Evolutionary conservation across 177 flowering plant genomes (phyloP).

Genomic region (Telopea speciosissima): DNA sequence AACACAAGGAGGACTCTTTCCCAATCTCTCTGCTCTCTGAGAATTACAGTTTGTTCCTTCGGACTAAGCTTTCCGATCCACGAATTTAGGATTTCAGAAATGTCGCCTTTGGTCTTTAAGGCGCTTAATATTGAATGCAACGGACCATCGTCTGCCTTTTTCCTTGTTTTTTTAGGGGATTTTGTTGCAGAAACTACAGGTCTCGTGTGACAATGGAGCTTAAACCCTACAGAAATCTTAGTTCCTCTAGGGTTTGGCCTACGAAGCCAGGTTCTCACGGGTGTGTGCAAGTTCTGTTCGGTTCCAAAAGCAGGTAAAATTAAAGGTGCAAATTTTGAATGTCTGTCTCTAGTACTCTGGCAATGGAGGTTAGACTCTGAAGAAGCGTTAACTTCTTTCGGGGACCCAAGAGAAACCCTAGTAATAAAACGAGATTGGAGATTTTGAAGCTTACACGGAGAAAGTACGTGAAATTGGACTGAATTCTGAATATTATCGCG

Average conservation of each 20-base stretch:
- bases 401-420: conserved; percentile 9
- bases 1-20: conserved; percentile 51
- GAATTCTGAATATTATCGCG: conserved; percentile 17
- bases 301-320: not conserved
- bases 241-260: conserved; percentile 6
- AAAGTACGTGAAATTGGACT: not conserved
- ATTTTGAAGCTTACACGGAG: conserved; percentile 28
- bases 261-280: not conserved
- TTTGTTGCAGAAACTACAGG: conserved; percentile 21
- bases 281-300: not conserved
- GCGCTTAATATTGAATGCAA: conserved; percentile 53
- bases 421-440: conserved; percentile 10
- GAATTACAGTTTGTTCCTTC: conserved; percentile 74
- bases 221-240: conserved; percentile 24
- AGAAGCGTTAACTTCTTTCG: conserved; percentile 13
- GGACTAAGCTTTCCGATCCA: conserved; percentile 51
- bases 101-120: conserved; percentile 38
- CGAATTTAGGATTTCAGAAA: conserved; percentile 37
- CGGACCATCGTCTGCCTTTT: conserved; percentile 49
- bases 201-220: conserved; percentile 28
- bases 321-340: not conserved
- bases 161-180: conserved; percentile 19
- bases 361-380: conserved; percentile 11
- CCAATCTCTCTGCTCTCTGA: conserved; percentile 74
- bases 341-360: not conserved